These are phyloP conservation scores for Leersia perrieri DNA, from an alignment of 176 grass and related monocot genomes.

Conservation along the genomic window DNA sequence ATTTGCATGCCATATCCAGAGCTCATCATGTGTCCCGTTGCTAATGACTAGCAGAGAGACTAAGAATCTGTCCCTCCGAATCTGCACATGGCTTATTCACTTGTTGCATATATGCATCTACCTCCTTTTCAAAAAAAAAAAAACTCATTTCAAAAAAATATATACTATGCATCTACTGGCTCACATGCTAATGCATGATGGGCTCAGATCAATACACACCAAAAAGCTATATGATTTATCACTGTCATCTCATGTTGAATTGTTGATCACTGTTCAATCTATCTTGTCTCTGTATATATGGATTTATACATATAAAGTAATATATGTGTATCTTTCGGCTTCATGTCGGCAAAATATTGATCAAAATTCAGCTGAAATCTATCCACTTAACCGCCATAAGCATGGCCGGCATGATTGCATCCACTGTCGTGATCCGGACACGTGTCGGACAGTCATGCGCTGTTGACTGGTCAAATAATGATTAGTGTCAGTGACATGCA, in stretches of 20 bases:
- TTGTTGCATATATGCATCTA: not conserved
- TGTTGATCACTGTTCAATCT: not conserved
- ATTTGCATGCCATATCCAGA: not conserved
- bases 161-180: not conserved
- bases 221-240: not conserved
- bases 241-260: not conserved
- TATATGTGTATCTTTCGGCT: slow-evolving; percentile 13
- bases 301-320: not conserved
- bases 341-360: slow-evolving; percentile 24
- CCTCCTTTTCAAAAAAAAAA: too few relatives aligned
- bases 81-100: slow-evolving; percentile 22
- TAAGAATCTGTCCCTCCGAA: not conserved
- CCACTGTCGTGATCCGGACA: not conserved
- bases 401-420: not conserved
- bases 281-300: not conserved
- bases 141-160: too few relatives aligned
- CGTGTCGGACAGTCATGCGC: not conserved
- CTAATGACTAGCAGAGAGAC: not conserved
- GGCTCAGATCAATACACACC: not conserved
- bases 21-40: not conserved
- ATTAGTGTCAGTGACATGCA: not conserved
- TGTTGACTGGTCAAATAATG: slow-evolving; percentile 13
- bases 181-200: slow-evolving; percentile 15
- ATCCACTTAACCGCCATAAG: not conserved
- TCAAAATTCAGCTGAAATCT: not conserved